Percentiles rank a stretch among this genome's conserved stretches.
These are phyloP conservation scores for Pythium insidiosum DNA, from an alignment of 352 stramenopile species.

Conservation along the genomic window DNA sequence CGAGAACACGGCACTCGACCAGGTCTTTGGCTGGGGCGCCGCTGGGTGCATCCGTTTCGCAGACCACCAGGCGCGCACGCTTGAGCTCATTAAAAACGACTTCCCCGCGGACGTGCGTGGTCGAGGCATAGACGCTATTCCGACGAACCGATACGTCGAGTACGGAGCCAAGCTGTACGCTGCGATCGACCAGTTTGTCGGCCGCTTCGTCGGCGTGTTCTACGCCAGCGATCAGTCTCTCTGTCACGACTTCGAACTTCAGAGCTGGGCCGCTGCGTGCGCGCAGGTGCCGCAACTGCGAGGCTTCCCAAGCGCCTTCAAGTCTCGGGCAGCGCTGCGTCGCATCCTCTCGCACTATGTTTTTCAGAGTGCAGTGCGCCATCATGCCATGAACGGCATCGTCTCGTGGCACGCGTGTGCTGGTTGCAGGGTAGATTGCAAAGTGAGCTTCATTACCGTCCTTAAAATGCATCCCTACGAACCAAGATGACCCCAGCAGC, in stretches of 20 bases:
- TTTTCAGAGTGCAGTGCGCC: conserved; percentile 32
- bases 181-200: neutral
- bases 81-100: no score
- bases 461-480: no score
- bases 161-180: neutral
- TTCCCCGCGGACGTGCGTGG: neutral
- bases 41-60: conserved; percentile 21
- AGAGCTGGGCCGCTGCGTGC: conserved; percentile 22
- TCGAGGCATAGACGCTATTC: neutral
- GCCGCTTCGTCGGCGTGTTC: neutral
- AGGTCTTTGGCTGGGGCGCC: conserved; percentile 25
- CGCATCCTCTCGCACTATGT: conserved; percentile 20
- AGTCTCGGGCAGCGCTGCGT: neutral
- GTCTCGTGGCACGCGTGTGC: conserved; percentile 33
- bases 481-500: no score
- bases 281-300: conserved; percentile 20
- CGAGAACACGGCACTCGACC: conserved; percentile 20
- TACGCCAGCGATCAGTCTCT: neutral
- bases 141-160: neutral
- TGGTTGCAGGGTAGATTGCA: no score
- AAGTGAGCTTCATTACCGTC: no score
- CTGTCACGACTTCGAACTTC: conserved; percentile 11
- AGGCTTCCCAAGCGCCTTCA: conserved; percentile 18
- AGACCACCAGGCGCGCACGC: no score
- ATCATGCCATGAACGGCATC: conserved; percentile 48